Evolutionary conservation across 2,329 filamentous ascomycete genomes (phyloP).

Genomic region (Ambrosiella cleistominuta): DNA sequence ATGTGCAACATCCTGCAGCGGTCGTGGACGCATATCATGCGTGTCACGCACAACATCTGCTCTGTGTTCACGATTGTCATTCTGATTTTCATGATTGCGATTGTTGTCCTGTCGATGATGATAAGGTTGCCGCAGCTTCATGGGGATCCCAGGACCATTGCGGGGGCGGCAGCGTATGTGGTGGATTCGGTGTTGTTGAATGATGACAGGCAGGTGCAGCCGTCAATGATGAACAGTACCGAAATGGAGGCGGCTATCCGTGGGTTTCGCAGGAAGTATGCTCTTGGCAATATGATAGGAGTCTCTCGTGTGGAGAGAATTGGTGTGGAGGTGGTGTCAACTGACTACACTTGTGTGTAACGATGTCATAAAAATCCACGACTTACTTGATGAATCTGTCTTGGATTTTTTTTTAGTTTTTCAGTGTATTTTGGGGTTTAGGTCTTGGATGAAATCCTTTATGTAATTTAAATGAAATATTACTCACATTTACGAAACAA

Average conservation of each 20-base stretch:
- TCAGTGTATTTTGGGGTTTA: too few species aligned
- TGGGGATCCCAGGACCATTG: slow-evolving; percentile 12
- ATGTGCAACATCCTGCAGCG: slow-evolving; percentile 11
- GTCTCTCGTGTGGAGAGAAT: slow-evolving; percentile 4
- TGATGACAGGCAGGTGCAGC: slow-evolving; percentile 2
- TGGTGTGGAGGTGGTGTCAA: slow-evolving; percentile 7
- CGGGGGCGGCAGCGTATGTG: slow-evolving; percentile 9
- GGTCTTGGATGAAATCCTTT: too few species aligned
- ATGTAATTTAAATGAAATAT: too few species aligned
- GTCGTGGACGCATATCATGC: slow-evolving; percentile 1
- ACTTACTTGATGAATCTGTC: background rate
- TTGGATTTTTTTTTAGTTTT: background rate
- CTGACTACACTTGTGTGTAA: background rate
- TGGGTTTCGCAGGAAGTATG: background rate
- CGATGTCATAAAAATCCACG: background rate
- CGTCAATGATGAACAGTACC: slow-evolving; percentile 4
- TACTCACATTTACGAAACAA: too few species aligned
- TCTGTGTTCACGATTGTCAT: slow-evolving; percentile 6
- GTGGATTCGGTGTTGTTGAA: slow-evolving; percentile 6
- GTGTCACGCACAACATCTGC: slow-evolving; percentile 1
- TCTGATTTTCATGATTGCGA: slow-evolving; percentile 9
- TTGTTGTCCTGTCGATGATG: slow-evolving; percentile 4
- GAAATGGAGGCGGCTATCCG: background rate
- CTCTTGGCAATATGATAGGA: slow-evolving; percentile 1
- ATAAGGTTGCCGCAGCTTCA: slow-evolving; percentile 10